Evolutionary conservation across 2,329 filamentous ascomycete genomes (phyloP).

Genomic region (Penicillium psychrosexuale): DNA sequence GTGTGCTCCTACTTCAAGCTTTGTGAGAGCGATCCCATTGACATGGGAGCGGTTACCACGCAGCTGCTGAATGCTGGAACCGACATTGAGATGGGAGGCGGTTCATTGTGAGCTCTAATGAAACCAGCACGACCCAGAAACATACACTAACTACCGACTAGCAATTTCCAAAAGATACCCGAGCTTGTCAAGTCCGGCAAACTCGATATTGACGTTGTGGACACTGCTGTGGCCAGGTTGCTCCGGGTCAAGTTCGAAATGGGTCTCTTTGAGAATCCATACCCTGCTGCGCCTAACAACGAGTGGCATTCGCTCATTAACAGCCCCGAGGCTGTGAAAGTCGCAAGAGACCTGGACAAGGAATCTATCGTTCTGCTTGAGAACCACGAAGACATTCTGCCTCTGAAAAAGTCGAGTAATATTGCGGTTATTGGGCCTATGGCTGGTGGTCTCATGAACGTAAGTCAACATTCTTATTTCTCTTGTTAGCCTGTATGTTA

Average conservation of each 20-base stretch:
- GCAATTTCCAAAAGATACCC: constrained; percentile 65
- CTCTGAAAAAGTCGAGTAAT: constrained; percentile 61
- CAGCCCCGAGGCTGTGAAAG: constrained; percentile 55
- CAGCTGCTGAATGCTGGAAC: constrained; percentile 65
- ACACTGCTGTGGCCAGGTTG: constrained; percentile 63
- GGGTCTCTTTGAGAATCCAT: constrained; percentile 70
- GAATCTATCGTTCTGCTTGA: constrained; percentile 63
- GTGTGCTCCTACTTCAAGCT: constrained; percentile 63
- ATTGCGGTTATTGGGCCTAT: constrained; percentile 74
- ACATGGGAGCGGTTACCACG: constrained; percentile 63
- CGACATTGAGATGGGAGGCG: constrained; percentile 73
- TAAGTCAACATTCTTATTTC: constrained; percentile 34
- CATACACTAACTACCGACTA: constrained; percentile 12
- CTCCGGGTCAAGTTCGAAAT: constrained; percentile 66
- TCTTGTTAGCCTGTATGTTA: background rate
- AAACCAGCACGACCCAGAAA: background rate
- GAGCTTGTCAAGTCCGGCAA: constrained; percentile 61
- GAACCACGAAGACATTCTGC: constrained; percentile 55
- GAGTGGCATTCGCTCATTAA: constrained; percentile 60
- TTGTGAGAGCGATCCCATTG: constrained; percentile 59
- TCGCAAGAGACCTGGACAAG: constrained; percentile 62
- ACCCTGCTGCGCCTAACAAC: constrained; percentile 55
- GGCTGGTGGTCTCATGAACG: constrained; percentile 68
- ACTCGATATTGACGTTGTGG: constrained; percentile 58
- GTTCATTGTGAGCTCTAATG: constrained; percentile 52